phyloP scores from a whole-genome alignment of 202 grass and related monocot genomes.

The Panicum hallii region DNA sequence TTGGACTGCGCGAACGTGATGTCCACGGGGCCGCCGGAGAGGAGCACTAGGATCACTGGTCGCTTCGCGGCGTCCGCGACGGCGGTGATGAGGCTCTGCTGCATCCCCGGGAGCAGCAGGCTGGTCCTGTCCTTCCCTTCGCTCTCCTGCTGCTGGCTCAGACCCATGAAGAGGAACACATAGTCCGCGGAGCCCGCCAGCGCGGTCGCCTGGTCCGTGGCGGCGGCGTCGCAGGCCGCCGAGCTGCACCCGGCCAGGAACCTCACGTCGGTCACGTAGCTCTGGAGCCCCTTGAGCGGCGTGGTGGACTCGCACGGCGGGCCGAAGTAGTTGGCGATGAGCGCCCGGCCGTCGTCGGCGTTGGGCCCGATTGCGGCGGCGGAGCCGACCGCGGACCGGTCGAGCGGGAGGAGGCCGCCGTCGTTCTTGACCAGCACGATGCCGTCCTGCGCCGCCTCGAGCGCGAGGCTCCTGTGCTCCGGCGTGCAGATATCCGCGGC shows the following conservation, averaged over 20 bases:
- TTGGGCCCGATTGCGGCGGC: constrained; percentile 64
- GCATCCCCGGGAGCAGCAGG: constrained; percentile 62
- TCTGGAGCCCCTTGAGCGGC: constrained; percentile 51
- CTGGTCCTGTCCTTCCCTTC: constrained; percentile 61
- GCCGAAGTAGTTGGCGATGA: constrained; percentile 64
- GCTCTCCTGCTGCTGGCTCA: constrained; percentile 65
- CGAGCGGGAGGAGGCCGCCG: constrained; percentile 49
- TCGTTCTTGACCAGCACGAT: constrained; percentile 82
- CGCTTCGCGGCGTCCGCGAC: constrained; percentile 58
- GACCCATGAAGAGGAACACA: constrained; percentile 65
- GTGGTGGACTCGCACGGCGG: constrained; percentile 58
- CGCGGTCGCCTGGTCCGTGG: constrained; percentile 30
- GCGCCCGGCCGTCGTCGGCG: constrained; percentile 39
- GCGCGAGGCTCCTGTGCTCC: constrained; percentile 53
- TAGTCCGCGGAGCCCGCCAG: constrained; percentile 32
- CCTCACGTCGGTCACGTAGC: constrained; percentile 33
- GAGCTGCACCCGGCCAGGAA: constrained; percentile 55
- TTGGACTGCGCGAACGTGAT: constrained; percentile 61
- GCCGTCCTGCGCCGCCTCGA: constrained; percentile 69
- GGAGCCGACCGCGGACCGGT: background rate
- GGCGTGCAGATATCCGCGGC: constrained; percentile 54
- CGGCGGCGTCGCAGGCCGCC: constrained; percentile 35
- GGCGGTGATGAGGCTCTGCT: constrained; percentile 61
- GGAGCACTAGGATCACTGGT: constrained; percentile 66
- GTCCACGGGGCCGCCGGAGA: constrained; percentile 70